Base-by-base conservation (phyloP, 164 flowering plant species). In the Pachysandra terminalis region DNA sequence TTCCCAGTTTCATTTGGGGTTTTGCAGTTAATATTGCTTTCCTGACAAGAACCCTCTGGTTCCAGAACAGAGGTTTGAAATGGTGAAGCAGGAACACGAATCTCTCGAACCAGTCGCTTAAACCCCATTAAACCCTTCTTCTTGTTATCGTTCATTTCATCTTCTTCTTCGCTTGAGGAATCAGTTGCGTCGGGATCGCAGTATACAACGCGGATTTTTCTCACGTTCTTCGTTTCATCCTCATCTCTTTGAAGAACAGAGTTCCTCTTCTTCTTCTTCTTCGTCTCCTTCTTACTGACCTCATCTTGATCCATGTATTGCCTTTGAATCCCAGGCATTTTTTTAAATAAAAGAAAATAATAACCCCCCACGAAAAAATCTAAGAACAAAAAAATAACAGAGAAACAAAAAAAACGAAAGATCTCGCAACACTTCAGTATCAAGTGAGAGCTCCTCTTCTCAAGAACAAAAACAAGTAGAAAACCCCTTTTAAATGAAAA, bases 401-500 rank as follows among this genome's bases (percentile, higher is more conserved):
- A 59, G 32, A 27, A 21, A 53, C 40, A 52, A 52, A 61, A 72
- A 76, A 65, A 32, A 40, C 61, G 67, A 64, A 19, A 45, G 10
- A 15, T 15, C 51, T 13, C 69, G 61, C 21, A 52, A 76, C n/a
- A 49, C 57, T 64, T 23, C 3, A 62, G 37, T 22, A 68, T 87
- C 78, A 89, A 71, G 89, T 84, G n/a, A 75, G 80, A 73, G 78
- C 75, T 70, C 84, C 82, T 45, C 51, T 15, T 90, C 91, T 86
- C 14, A 88, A 74, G 81, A 87, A 85, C 82, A 93, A 61, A 40
- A 86, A 84, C 9, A 84, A 82, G 55, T 63, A 51, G 56, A 77
- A 76, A 57, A 83, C 79, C 59, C 86, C 73, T 22, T 81, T 76
- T 91, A 88, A 87, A 68, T 84, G 90, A 90, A 84, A 90, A 63